These are phyloP conservation scores for Tricholoma bakamatsutake DNA, from an alignment of 768 basidiomycete genomes.

Conservation along the genomic window DNA sequence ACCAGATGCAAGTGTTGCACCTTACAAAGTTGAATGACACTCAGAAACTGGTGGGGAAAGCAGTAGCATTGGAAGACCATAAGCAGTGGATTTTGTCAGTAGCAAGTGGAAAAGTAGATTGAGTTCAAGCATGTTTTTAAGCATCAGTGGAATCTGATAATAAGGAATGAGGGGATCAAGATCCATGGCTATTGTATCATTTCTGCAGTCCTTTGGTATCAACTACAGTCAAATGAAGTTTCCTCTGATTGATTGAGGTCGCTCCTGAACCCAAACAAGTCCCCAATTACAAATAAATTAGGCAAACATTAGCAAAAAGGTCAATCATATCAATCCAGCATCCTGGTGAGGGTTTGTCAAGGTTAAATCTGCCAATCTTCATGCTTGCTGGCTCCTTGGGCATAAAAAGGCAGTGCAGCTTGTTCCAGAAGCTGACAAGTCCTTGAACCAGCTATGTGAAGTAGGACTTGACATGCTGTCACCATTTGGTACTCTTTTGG, in stretches of 20 bases:
- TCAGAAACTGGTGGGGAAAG: background rate
- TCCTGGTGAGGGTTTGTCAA: too few relatives aligned
- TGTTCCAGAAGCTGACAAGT: background rate
- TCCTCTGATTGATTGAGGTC: too few relatives aligned
- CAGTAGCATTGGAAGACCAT: background rate
- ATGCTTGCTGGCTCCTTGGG: background rate
- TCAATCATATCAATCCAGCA: background rate
- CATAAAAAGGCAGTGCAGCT: background rate
- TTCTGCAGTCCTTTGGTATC: too few relatives aligned
- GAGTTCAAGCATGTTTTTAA: too few relatives aligned
- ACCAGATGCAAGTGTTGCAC: conserved; percentile 2
- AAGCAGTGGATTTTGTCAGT: conserved; percentile 12
- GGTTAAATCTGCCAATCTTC: background rate
- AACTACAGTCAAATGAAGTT: too few relatives aligned
- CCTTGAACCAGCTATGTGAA: background rate
- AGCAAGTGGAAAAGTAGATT: conserved; percentile 8
- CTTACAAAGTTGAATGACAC: conserved; percentile 6
- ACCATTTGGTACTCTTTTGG: too few relatives aligned
- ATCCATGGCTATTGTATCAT: too few relatives aligned
- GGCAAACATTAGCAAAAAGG: too few relatives aligned
- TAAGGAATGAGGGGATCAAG: too few relatives aligned
- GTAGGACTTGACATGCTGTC: background rate
- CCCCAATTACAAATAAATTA: too few relatives aligned
- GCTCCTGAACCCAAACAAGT: too few relatives aligned
- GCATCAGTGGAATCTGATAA: too few relatives aligned